Evolutionary conservation across 805 yeast species (phyloP), one percentile per base, ranked within the genome.

Genomic region (Ogataea trehaloabstinens): DNA sequence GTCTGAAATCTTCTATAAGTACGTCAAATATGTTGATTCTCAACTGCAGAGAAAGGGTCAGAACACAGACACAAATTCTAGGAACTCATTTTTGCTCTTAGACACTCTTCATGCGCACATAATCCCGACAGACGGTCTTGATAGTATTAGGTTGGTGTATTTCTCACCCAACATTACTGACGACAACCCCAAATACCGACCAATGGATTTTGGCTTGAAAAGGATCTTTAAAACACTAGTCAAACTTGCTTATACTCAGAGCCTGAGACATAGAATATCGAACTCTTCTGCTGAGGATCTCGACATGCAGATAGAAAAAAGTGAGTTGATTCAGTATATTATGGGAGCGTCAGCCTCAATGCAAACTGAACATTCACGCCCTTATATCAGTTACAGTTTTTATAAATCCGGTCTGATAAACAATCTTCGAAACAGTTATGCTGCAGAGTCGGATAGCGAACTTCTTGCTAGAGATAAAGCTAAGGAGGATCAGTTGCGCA

Each of bases 21-120:
- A 58, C 40, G 31, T 58, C 31, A 41, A 35, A 7, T 28, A 42
- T 16, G 37, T 58, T 16, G 55, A 59, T 34, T 19, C 38, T 5
- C 21, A 34, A 12, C 24, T 50, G 8, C 29, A 21, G 8, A 16
- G 21, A 5, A 25, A 33, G 12, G 28, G 33, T 4, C 15, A 30
- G 1, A n/a, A n/a, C n/a, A 28, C 37, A 11, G 45, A 54, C 6
- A 38, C 44, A 1, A 28, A 28, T 16, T 7, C 8, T n/a, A 10
- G 47, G 58, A 24, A 52, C 46, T 49, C 58, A 4, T 50, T 58
- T 1, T 15, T 68, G 3, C 25, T 68, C 20, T 34, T 66, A 25
- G 71, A 68, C 48, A 46, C 56, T 27, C 43, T 65, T 10, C 53
- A 63, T 42, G 49, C 63, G 2, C 73, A 68, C 45, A 58, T 64